Evolutionary conservation across 768 basidiomycete species (phyloP), one percentile per base, ranked within the genome.

Genomic region (Kwoniella europaea): DNA sequence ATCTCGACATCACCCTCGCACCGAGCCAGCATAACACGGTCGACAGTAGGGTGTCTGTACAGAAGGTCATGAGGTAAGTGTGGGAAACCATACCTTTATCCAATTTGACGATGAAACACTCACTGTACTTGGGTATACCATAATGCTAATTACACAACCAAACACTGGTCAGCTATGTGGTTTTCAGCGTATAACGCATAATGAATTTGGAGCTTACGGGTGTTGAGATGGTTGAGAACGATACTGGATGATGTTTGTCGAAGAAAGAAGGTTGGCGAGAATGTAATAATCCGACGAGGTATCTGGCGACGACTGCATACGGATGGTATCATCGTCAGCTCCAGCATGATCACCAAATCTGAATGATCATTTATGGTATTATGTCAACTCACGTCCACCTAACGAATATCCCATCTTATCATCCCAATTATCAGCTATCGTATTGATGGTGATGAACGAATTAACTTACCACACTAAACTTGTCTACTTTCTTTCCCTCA

Each of bases 81-180:
- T 27, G 27, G 27, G 27, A 27, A 27, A 27, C 27, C 2, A 27
- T 27, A 27, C 27, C 27, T 27, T 27, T 27, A 27, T 27, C 27
- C 27, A 27, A 27, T 27, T 27, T 27, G 27, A 27, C 27, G 27
- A 57, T 24, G 13, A 16, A 16, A 13, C 76, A 13, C 76, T 18
- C 27, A 77, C 79, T 78, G 67, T 80, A 80, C 16, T 68, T 57
- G 1, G 79, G 76, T n/a, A 80, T 75, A 9, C 79, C 79, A 59
- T 76, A 64, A 63, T 79, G 76, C 74, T 79, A 27, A 35, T 15
- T 43, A 20, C 22, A 27, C 53, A 18, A 20, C 16, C 43, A 7
- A 60, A 16, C 20, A 35, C 15, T 3, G 7, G 20, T 66, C 63
- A 64, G 63, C 63, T 41, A 27, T 6, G 10, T 52, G 10, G 4